Percentiles rank a stretch among this genome's conserved stretches.
These are phyloP conservation scores for Chytriomyces sp. DNA, from an alignment of 192 early-diverging fungal species.

Conservation along the genomic window DNA sequence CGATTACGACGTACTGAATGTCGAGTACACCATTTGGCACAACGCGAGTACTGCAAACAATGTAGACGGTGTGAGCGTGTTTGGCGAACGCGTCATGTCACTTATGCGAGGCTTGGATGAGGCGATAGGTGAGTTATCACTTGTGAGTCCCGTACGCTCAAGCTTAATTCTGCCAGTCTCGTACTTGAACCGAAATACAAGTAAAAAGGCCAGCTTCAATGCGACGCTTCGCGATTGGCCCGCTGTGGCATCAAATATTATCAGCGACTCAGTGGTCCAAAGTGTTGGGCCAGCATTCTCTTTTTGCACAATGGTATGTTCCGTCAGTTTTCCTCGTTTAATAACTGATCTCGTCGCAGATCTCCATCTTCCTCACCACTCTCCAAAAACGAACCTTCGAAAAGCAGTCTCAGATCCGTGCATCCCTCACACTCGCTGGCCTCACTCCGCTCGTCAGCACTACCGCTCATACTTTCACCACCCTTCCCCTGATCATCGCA, in stretches of 20 bases:
- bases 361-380: conserved; percentile 42
- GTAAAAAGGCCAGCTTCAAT: conserved; percentile 32
- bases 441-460: conserved; percentile 54
- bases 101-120: conserved; percentile 64
- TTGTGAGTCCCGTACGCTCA: background rate
- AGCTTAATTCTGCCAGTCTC: background rate
- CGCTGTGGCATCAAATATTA: conserved; percentile 39
- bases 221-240: conserved; percentile 60
- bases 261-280: conserved; percentile 57
- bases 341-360: conserved; percentile 8
- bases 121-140: conserved; percentile 49
- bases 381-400: conserved; percentile 63
- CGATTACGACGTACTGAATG: conserved; percentile 43
- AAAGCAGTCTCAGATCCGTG: conserved; percentile 59
- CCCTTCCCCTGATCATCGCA: conserved; percentile 43
- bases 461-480: conserved; percentile 54
- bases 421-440: conserved; percentile 65
- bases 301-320: conserved; percentile 34
- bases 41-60: conserved; percentile 51
- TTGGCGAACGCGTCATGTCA: conserved; percentile 52
- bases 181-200: conserved; percentile 27
- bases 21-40: conserved; percentile 71
- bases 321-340: background rate
- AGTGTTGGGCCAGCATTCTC: conserved; percentile 46
- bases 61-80: conserved; percentile 53